Evolutionary conservation across 768 basidiomycete species (phyloP), one percentile per base, ranked within the genome.

Genomic region (Paxillus ammoniavirescens): DNA sequence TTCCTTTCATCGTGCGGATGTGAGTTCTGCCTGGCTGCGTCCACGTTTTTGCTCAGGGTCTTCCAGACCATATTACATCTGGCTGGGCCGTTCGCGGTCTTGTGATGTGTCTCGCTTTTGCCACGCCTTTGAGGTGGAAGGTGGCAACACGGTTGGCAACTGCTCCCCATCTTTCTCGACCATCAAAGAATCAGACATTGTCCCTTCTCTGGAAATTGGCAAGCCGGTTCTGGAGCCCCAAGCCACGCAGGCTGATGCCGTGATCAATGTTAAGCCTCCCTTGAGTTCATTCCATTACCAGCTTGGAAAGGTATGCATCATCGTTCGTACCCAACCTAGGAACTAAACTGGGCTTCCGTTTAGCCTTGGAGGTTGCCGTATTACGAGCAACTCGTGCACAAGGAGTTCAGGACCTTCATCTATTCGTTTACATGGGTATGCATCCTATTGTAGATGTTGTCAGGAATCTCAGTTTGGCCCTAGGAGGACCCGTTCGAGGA

Each of bases 401-500:
- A 82, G 59, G 82, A 87, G 41, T 84, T 83, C 47, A 69, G 81
- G 55, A 81, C 80, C 4, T 84, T 82, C 58, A 80, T 84, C 47
- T 85, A 84, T 64, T 82, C 81, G 12, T 84, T 85, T 58, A 83
- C 83, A 56, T 83, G 80, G 79, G 78, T 76, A 44, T 6, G 69
- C 56, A 15, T 44, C 36, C n/a, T 50, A 18, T 21, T 21, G n/a
- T 42, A 49, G 42, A 43, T 23, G n/a, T 47, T 21, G 49, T 46
- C 6, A 15, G 28, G 35, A 12, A 30, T 31, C 58, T 60, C 18
- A 55, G 35, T 40, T 42, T 54, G 48, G 50, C 35, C 33, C 2
- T 42, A 81, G 82, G 89, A 91, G 67, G 89, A 91, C 63, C 89
- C 89, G 0, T 77, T 78, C 6, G 86, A 82, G 56, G 89, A 91